These are phyloP conservation scores for Fusarium graminum DNA, from an alignment of 2,329 filamentous ascomycete species.

Conservation along the genomic window DNA sequence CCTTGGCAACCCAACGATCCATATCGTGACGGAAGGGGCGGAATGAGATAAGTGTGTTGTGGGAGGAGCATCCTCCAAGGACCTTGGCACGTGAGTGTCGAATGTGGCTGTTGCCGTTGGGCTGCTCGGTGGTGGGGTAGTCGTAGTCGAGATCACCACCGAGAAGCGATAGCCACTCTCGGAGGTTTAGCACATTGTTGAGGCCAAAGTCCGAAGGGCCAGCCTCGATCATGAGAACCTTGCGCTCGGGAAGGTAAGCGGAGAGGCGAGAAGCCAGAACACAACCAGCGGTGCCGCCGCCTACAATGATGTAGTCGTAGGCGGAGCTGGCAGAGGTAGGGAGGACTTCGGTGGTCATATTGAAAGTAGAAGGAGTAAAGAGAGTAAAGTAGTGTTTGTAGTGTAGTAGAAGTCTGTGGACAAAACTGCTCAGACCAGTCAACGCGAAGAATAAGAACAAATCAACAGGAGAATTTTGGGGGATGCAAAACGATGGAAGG, in stretches of 20 bases:
- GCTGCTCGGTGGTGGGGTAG: slow-evolving; percentile 90
- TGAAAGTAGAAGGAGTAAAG: slow-evolving; percentile 44
- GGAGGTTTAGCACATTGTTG: slow-evolving; percentile 85
- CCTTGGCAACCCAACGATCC: slow-evolving; percentile 84
- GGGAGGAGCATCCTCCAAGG: slow-evolving; percentile 90
- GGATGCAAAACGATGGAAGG: slow-evolving; percentile 11
- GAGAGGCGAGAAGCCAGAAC: slow-evolving; percentile 84
- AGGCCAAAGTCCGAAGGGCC: slow-evolving; percentile 92
- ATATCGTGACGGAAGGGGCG: slow-evolving; percentile 90
- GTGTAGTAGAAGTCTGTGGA: slow-evolving; percentile 2
- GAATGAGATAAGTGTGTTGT: slow-evolving; percentile 95
- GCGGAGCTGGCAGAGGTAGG: slow-evolving; percentile 72
- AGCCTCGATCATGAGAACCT: slow-evolving; percentile 85
- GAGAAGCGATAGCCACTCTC: slow-evolving; percentile 87
- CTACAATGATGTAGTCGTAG: slow-evolving; percentile 89
- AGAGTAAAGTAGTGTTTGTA: slow-evolving; percentile 2
- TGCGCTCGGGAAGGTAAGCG: slow-evolving; percentile 85
- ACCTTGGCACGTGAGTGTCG: slow-evolving; percentile 94
- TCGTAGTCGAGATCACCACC: slow-evolving; percentile 93
- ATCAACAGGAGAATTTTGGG: slow-evolving; percentile 2
- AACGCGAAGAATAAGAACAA: slow-evolving; percentile 1
- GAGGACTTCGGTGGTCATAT: slow-evolving; percentile 77
- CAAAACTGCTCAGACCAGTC: neutral
- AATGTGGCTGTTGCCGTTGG: slow-evolving; percentile 91
- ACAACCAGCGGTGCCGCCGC: slow-evolving; percentile 88